phyloP scores from a whole-genome alignment of 176 grass and related monocot genomes.

The Musa schizocarpa region DNA sequence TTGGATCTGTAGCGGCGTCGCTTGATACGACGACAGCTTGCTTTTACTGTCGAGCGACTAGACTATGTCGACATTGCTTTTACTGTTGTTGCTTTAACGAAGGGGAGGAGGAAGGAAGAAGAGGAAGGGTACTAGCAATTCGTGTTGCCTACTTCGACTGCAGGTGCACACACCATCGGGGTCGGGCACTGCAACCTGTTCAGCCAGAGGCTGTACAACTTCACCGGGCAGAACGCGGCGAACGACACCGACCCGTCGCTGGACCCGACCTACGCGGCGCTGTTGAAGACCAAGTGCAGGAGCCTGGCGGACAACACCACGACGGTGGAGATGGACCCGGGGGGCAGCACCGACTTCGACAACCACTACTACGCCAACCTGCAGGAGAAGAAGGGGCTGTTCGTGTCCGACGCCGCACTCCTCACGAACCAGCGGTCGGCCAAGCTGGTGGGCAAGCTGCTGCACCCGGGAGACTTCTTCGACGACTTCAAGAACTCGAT shows the following conservation, averaged over 20 bases:
- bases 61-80: not conserved
- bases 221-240: slow-evolving; percentile 24
- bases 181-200: slow-evolving; percentile 43
- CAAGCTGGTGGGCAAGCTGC: slow-evolving; percentile 15
- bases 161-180: slow-evolving; percentile 45
- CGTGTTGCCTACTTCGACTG: not conserved
- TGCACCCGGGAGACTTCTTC: slow-evolving; percentile 19
- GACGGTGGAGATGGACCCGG: slow-evolving; percentile 37
- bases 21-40: no score
- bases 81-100: not conserved
- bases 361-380: slow-evolving; percentile 36
- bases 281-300: slow-evolving; percentile 27
- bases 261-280: slow-evolving; percentile 32
- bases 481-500: slow-evolving; percentile 35
- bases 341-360: slow-evolving; percentile 28
- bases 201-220: slow-evolving; percentile 34
- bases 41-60: no score
- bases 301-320: slow-evolving; percentile 17
- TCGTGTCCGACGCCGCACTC: slow-evolving; percentile 42
- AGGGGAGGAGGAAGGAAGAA: not conserved
- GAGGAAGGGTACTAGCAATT: not conserved
- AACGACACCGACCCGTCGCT: slow-evolving; percentile 39
- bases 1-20: no score
- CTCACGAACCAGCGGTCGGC: slow-evolving; percentile 25
- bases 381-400: slow-evolving; percentile 18